Evolutionary conservation across 2,329 filamentous ascomycete genomes (phyloP).

Genomic region (Epicoccum sorghinum): DNA sequence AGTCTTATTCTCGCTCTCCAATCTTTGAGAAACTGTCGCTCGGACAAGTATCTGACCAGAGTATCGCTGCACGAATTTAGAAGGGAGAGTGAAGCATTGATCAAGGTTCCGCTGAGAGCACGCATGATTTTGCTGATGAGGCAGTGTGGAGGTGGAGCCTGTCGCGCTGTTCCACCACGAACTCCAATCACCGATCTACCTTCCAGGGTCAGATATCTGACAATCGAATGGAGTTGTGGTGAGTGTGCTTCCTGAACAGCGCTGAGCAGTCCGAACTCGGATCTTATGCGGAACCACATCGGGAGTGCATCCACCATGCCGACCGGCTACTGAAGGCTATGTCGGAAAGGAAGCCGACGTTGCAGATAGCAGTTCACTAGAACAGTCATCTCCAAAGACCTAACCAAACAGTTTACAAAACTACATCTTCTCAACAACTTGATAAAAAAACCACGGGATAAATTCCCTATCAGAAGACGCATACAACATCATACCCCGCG

Average conservation of each 20-base stretch:
- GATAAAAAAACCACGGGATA: conserved; percentile 1
- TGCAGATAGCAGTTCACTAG: conserved; percentile 1
- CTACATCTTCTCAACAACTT: neutral
- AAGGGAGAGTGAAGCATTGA: too few species aligned
- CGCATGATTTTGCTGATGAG: too few species aligned
- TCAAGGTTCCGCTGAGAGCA: too few species aligned
- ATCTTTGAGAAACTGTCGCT: too few species aligned
- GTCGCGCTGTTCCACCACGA: too few species aligned
- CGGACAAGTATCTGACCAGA: too few species aligned
- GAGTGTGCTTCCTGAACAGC: neutral
- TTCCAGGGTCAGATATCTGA: neutral
- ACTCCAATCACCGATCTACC: neutral
- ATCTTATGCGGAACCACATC: neutral
- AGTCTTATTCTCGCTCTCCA: too few species aligned
- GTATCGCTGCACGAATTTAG: too few species aligned
- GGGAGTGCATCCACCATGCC: neutral
- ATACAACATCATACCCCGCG: conserved; percentile 7
- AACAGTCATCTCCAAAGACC: neutral
- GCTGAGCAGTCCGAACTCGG: neutral
- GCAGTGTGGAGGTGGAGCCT: too few species aligned
- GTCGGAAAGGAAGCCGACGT: conserved; percentile 10
- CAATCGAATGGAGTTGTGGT: neutral
- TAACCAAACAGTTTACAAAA: neutral
- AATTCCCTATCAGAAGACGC: neutral
- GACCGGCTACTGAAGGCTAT: conserved; percentile 15